Conservation (phyloP, 306 rosid species). For the Dryas alaskensis region DNA sequence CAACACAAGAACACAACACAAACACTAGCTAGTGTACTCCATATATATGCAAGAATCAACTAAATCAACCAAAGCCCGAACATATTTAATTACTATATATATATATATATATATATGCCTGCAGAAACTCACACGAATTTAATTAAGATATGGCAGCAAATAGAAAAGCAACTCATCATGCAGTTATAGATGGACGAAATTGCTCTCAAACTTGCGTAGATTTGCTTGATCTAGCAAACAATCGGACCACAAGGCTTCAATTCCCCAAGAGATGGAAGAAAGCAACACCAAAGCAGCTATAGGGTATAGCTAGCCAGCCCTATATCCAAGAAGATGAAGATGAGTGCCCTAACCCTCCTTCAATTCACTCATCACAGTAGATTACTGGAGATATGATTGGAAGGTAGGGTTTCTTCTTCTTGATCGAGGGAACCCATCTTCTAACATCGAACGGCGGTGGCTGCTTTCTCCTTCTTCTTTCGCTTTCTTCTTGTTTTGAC, state of each 20-base stretch:
- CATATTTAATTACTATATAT: background rate
- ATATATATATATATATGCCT: too few species aligned
- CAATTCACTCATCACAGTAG: background rate
- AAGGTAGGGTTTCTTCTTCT: conserved; percentile 80
- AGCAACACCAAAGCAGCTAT: conserved; percentile 19
- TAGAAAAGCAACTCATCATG: background rate
- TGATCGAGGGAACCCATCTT: conserved; percentile 40
- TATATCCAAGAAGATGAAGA: conserved; percentile 32
- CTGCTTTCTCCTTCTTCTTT: conserved; percentile 25
- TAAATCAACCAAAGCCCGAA: background rate
- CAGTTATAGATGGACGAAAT: conserved; percentile 5
- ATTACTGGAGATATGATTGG: background rate
- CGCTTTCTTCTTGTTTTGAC: conserved; percentile 38
- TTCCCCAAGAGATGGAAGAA: conserved; percentile 68
- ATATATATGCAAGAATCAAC: background rate
- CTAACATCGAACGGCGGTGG: conserved; percentile 36
- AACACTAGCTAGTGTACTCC: background rate
- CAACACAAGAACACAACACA: background rate
- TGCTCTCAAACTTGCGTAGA: conserved; percentile 10
- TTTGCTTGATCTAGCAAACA: conserved; percentile 46
- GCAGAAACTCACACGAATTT: background rate
- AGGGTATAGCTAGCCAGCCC: too few species aligned
- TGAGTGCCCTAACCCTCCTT: conserved; percentile 12
- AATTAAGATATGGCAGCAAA: background rate
- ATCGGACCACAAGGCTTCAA: conserved; percentile 86